phyloP scores from a whole-genome alignment of 805 yeast species.

The Lachancea meyersii region DNA sequence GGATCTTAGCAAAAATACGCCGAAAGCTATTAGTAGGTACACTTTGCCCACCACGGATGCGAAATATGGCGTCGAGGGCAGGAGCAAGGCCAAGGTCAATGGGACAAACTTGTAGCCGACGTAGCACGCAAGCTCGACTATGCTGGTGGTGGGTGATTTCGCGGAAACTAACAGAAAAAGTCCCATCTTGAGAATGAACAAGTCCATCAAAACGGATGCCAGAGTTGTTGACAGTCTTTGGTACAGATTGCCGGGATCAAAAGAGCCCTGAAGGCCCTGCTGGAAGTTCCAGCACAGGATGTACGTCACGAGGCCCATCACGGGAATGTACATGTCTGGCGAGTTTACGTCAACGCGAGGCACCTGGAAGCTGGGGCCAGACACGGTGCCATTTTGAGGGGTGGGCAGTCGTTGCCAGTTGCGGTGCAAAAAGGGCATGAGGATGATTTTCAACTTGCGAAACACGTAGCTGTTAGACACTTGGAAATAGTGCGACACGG shows the following conservation, averaged over 20 bases:
- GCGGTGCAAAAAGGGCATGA: conserved; percentile 80
- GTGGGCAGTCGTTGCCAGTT: conserved; percentile 66
- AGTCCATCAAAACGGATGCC: conserved; percentile 74
- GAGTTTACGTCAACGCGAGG: conserved; percentile 88
- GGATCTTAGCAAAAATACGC: conserved; percentile 57
- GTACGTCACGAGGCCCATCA: conserved; percentile 88
- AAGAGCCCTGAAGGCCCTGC: conserved; percentile 80
- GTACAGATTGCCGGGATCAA: conserved; percentile 90
- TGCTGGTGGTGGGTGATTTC: conserved; percentile 35
- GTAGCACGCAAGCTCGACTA: conserved; percentile 82
- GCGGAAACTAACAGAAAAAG: conserved; percentile 56
- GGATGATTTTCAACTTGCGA: conserved; percentile 60
- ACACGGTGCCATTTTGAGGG: conserved; percentile 10
- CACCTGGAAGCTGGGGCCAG: conserved; percentile 36
- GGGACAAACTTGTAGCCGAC: conserved; percentile 94
- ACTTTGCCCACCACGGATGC: conserved; percentile 41
- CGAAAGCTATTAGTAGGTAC: conserved; percentile 51
- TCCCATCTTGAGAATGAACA: conserved; percentile 69
- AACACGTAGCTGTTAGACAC: conserved; percentile 85
- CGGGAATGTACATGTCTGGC: conserved; percentile 92
- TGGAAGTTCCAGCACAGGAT: conserved; percentile 75
- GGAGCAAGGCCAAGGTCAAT: conserved; percentile 48
- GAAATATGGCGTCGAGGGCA: conserved; percentile 41
- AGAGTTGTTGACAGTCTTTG: conserved; percentile 78
- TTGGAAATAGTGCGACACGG: conserved; percentile 80